These are phyloP conservation scores for Linnemannia exigua DNA, from an alignment of 192 early-diverging fungal genomes.

Conservation along the genomic window DNA sequence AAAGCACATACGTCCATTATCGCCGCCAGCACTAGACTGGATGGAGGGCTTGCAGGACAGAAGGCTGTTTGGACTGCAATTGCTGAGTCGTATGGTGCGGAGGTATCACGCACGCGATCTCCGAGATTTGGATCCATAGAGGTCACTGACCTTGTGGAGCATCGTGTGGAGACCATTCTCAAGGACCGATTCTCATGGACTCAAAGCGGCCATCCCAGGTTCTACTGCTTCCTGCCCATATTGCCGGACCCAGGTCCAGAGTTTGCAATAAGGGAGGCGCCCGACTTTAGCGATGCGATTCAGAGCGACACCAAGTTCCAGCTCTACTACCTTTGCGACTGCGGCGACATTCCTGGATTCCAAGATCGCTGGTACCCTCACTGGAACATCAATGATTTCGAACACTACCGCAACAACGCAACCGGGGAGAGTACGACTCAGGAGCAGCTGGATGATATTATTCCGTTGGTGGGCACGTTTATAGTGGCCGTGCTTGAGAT, in stretches of 20 bases:
- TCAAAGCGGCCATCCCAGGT: conserved; percentile 6
- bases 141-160: background rate
- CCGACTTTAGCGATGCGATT: background rate
- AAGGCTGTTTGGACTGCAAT: conserved; percentile 3
- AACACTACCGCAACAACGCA: background rate
- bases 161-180: conserved; percentile 11
- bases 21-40: background rate
- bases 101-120: background rate
- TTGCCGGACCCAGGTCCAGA: background rate
- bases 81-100: background rate
- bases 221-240: conserved; percentile 12
- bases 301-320: background rate
- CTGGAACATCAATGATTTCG: background rate
- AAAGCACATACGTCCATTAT: background rate
- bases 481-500: conserved; percentile 35
- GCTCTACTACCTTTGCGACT: conserved; percentile 36
- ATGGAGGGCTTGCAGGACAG: background rate
- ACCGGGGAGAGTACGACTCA: background rate
- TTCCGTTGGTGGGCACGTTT: conserved; percentile 16
- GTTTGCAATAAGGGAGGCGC: background rate
- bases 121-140: background rate
- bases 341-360: conserved; percentile 25
- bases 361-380: conserved; percentile 1
- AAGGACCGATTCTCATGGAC: conserved; percentile 11
- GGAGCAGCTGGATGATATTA: background rate